Evolutionary conservation across 2,329 filamentous ascomycete genomes (phyloP).

Genomic region (Verruconis gallopava): DNA sequence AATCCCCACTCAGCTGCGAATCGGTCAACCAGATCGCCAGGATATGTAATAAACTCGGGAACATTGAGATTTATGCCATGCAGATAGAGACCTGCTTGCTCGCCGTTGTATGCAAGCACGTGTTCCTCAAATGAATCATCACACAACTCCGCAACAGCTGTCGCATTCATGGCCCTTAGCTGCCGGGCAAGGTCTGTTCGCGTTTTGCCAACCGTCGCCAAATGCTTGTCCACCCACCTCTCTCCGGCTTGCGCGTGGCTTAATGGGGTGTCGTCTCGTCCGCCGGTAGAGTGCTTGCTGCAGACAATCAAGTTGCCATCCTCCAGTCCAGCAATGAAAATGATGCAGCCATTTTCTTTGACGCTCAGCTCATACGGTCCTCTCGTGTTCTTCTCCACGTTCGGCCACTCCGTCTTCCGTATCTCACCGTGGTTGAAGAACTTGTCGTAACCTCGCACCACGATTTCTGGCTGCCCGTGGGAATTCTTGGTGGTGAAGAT

Average conservation of each 20-base stretch:
- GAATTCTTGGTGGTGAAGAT: slow-evolving; percentile 73
- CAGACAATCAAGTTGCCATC: slow-evolving; percentile 88
- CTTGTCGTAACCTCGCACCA: slow-evolving; percentile 87
- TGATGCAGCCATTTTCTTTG: slow-evolving; percentile 99
- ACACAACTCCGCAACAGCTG: slow-evolving; percentile 88
- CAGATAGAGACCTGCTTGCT: slow-evolving; percentile 79
- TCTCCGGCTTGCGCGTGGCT: slow-evolving; percentile 84
- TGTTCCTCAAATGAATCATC: slow-evolving; percentile 96
- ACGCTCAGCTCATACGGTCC: slow-evolving; percentile 92
- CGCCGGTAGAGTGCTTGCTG: slow-evolving; percentile 94
- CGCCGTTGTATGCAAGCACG: slow-evolving; percentile 74
- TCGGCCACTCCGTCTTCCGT: slow-evolving; percentile 65
- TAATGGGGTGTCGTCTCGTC: slow-evolving; percentile 53
- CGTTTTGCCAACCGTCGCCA: slow-evolving; percentile 63
- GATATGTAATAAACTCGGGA: slow-evolving; percentile 81
- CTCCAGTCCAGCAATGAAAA: slow-evolving; percentile 85
- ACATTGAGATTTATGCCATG: slow-evolving; percentile 94
- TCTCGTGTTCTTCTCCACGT: slow-evolving; percentile 60
- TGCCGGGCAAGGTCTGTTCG: slow-evolving; percentile 64
- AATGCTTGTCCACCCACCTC: slow-evolving; percentile 65
- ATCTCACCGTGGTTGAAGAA: slow-evolving; percentile 94
- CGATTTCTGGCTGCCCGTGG: slow-evolving; percentile 60
- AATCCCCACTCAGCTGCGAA: slow-evolving; percentile 94
- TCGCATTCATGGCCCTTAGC: slow-evolving; percentile 71
- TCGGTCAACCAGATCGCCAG: slow-evolving; percentile 66